A percentile compares a stretch with the other conserved stretches of the same genome.
These are phyloP conservation scores for Halophytophthora batemanensis DNA, from an alignment of 352 stramenopile genomes.

Conservation along the genomic window DNA sequence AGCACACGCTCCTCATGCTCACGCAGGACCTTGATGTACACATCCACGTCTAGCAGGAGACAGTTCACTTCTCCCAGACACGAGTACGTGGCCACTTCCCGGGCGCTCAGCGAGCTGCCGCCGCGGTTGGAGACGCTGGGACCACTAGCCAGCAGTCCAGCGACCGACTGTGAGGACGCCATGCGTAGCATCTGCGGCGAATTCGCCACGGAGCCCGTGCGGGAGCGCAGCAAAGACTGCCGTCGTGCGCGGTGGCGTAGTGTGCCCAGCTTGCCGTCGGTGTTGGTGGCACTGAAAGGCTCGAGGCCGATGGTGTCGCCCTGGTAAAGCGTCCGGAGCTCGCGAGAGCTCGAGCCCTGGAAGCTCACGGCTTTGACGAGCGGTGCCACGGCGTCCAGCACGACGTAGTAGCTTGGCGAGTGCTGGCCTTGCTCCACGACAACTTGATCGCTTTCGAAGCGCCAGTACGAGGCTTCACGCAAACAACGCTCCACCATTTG, in stretches of 20 bases:
- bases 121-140: constrained; percentile 3
- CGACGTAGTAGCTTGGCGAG: constrained; percentile 40
- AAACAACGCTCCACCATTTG: constrained; percentile 54
- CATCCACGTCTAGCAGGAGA: constrained; percentile 43
- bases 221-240: constrained; percentile 21
- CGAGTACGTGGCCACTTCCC: constrained; percentile 44
- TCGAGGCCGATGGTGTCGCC: constrained; percentile 57
- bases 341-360: constrained; percentile 40
- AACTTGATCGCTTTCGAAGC: constrained; percentile 33
- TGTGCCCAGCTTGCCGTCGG: constrained; percentile 34
- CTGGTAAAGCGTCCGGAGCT: constrained; percentile 55
- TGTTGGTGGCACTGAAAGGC: constrained; percentile 32
- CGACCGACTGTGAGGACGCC: constrained; percentile 15
- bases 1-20: constrained; percentile 43
- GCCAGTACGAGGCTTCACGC: constrained; percentile 30
- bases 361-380: constrained; percentile 46
- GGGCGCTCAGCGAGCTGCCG: constrained; percentile 6
- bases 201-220: constrained; percentile 8
- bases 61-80: constrained; percentile 54
- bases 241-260: constrained; percentile 22
- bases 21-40: constrained; percentile 49
- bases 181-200: constrained; percentile 1
- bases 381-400: constrained; percentile 38
- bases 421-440: constrained; percentile 39
- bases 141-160: constrained; percentile 10